phyloP scores from a whole-genome alignment of 371 early-diverging fungal genomes.

The Entomophthora muscae region DNA sequence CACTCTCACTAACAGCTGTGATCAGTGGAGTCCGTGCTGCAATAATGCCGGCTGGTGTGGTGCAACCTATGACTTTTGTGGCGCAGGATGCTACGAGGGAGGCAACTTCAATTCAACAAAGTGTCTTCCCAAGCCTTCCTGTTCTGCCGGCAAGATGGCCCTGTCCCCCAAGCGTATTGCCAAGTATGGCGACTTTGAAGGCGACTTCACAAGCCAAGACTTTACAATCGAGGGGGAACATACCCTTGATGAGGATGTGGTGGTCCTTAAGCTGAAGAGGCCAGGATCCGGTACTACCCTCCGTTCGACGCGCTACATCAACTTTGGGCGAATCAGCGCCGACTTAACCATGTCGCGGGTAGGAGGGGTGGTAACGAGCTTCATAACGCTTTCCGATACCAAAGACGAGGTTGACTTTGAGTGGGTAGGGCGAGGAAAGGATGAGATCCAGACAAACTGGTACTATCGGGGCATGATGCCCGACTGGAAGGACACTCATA shows the following conservation, averaged over 20 bases:
- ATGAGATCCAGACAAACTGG: constrained; percentile 13
- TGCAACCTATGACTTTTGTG: constrained; percentile 2
- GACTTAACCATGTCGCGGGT: constrained; percentile 8
- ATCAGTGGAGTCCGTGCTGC: constrained; percentile 4
- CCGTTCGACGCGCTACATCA: constrained; percentile 1
- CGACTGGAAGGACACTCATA: constrained; percentile 1
- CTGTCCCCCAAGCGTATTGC: background rate
- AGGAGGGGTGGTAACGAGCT: constrained; percentile 16
- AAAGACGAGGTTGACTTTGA: constrained; percentile 24
- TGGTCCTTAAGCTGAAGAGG: background rate
- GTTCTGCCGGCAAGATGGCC: background rate
- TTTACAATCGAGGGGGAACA: constrained; percentile 1
- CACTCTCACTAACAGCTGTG: background rate
- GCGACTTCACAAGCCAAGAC: background rate
- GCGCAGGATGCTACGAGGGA: background rate
- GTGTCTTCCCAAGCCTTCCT: background rate
- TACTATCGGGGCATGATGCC: constrained; percentile 11
- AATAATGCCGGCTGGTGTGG: constrained; percentile 6
- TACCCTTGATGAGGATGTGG: background rate
- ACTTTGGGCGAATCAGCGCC: constrained; percentile 10
- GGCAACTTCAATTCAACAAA: constrained; percentile 5
- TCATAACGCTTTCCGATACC: constrained; percentile 17
- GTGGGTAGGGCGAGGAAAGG: constrained; percentile 17
- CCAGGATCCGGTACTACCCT: background rate
- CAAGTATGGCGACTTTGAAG: background rate